phyloP scores from a whole-genome alignment of 2,329 filamentous ascomycete genomes.

The Daldinia eschscholtzii region DNA sequence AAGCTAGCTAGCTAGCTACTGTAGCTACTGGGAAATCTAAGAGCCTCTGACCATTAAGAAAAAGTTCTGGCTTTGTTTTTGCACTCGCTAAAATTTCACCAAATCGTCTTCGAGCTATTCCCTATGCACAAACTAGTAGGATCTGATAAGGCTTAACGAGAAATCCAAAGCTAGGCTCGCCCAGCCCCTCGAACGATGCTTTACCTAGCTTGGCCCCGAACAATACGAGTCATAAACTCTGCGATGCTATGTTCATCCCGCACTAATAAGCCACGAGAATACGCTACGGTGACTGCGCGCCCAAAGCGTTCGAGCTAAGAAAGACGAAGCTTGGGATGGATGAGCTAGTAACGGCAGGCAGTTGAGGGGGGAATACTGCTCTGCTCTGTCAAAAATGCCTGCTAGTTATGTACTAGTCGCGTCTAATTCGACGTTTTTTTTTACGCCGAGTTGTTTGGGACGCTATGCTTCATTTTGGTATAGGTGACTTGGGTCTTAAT shows the following conservation, averaged over 20 bases:
- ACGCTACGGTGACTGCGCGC: neutral
- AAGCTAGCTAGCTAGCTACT: too few relatives aligned
- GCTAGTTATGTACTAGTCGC: neutral
- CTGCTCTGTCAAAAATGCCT: neutral
- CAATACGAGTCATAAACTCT: constrained; percentile 15
- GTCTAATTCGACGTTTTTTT: constrained; percentile 5
- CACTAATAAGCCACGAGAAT: neutral
- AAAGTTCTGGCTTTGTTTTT: neutral
- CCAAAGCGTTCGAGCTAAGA: constrained; percentile 1
- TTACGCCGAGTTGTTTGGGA: neutral
- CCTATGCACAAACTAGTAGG: neutral
- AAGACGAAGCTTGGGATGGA: neutral
- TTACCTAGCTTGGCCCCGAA: constrained; percentile 2
- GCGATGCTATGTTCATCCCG: neutral
- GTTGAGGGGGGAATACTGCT: too few relatives aligned
- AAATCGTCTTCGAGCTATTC: neutral
- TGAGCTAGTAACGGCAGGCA: neutral
- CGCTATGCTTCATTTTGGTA: neutral
- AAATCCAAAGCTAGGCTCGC: neutral
- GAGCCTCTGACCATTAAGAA: neutral
- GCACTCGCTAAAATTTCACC: neutral
- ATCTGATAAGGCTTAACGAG: constrained; percentile 11
- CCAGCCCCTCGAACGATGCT: constrained; percentile 21
- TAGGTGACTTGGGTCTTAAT: neutral
- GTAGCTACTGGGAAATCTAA: neutral